These are phyloP conservation scores for Bryum argenteum DNA, from an alignment of 225 moss, liverwort and hornwort species.

Conservation along the genomic window DNA sequence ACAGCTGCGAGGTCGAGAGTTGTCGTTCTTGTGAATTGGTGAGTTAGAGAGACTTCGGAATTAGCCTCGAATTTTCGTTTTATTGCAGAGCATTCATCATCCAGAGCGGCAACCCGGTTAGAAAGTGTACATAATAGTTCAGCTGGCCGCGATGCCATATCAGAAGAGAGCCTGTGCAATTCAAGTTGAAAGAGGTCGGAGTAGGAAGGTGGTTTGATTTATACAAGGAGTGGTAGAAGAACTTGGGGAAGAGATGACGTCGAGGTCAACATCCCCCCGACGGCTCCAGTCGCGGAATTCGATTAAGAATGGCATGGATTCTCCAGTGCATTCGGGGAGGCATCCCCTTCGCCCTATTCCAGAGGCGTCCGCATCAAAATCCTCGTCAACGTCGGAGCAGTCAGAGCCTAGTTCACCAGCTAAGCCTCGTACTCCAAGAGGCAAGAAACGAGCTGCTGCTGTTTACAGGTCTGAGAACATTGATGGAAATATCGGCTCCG, in stretches of 20 bases:
- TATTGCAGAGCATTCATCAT: not conserved
- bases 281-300: constrained; percentile 62
- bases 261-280: constrained; percentile 37
- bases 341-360: constrained; percentile 74
- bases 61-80: not conserved
- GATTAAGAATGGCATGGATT: constrained; percentile 47
- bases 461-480: constrained; percentile 54
- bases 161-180: not conserved
- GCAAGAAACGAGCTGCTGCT: constrained; percentile 61
- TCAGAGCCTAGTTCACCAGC: constrained; percentile 46
- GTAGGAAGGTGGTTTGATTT: constrained; percentile 11
- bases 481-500: constrained; percentile 51
- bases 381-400: constrained; percentile 41
- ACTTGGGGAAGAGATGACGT: constrained; percentile 29
- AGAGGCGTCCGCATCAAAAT: constrained; percentile 49
- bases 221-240: not conserved
- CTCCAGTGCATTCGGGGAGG: constrained; percentile 37
- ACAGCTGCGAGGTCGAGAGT: not conserved
- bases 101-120: not conserved
- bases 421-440: constrained; percentile 49
- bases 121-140: constrained; percentile 6
- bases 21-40: constrained; percentile 4
- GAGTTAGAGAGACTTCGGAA: not conserved
- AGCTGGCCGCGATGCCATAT: constrained; percentile 20
- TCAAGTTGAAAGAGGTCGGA: constrained; percentile 16